Evolutionary conservation across 139 green algal species (phyloP).

Genomic region (Monoraphidium neglectum): DNA sequence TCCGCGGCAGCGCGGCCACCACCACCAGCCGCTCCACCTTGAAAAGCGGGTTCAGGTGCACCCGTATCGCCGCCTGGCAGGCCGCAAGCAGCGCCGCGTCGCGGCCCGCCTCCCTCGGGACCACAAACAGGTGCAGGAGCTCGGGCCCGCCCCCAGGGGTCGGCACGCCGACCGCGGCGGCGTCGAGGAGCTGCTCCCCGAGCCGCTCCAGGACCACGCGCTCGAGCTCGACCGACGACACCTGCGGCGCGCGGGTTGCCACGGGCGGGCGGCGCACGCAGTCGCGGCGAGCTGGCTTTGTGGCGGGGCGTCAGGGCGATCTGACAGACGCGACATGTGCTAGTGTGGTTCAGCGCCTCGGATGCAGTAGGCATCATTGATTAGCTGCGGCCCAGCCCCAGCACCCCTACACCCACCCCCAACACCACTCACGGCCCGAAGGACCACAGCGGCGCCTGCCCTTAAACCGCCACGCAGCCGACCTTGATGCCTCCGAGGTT

Average conservation of each 20-base stretch:
- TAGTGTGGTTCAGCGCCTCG: too few relatives aligned
- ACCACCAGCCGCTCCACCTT: slow-evolving; percentile 72
- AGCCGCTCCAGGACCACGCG: slow-evolving; percentile 55
- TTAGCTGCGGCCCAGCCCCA: too few relatives aligned
- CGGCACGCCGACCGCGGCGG: slow-evolving; percentile 80
- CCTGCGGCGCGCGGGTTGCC: slow-evolving; percentile 39
- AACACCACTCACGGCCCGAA: too few relatives aligned
- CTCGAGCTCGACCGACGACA: slow-evolving; percentile 91
- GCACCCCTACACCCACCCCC: too few relatives aligned
- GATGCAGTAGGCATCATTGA: too few relatives aligned
- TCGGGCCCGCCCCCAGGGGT: slow-evolving; percentile 80
- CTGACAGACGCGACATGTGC: too few relatives aligned
- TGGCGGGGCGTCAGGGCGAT: too few relatives aligned
- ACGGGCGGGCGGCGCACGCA: too few relatives aligned
- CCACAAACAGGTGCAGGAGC: slow-evolving; percentile 81
- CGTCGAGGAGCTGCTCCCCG: slow-evolving; percentile 50
- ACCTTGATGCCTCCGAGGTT: slow-evolving; percentile 96
- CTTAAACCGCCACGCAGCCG: neutral
- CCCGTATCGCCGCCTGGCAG: slow-evolving; percentile 73
- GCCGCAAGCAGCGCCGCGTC: slow-evolving; percentile 26
- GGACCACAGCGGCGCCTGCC: neutral
- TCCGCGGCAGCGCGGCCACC: slow-evolving; percentile 72
- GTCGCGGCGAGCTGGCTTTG: too few relatives aligned
- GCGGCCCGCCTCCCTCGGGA: slow-evolving; percentile 29
- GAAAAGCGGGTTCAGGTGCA: slow-evolving; percentile 90